Percentiles rank a stretch among this genome's conserved stretches.
Evolutionary conservation across 2,329 filamentous ascomycete species (phyloP).

Genomic region (Aspergillus sp.): DNA sequence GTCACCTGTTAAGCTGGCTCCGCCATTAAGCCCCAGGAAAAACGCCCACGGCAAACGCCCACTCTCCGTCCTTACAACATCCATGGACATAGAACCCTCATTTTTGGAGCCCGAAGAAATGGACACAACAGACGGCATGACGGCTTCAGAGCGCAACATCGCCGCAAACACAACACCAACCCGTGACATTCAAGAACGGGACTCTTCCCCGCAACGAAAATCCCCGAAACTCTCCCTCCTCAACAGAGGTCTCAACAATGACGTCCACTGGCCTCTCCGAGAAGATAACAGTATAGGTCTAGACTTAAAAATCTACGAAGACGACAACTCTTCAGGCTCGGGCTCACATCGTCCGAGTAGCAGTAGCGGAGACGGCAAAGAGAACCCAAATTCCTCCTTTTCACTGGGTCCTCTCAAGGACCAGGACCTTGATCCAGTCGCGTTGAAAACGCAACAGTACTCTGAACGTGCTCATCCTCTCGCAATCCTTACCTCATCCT

Average conservation of each 20-base stretch:
- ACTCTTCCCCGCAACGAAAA: slow-evolving; percentile 31
- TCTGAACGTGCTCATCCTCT: background rate
- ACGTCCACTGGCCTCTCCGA: slow-evolving; percentile 12
- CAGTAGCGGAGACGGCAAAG: slow-evolving; percentile 20
- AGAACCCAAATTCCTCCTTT: slow-evolving; percentile 20
- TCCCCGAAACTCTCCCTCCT: slow-evolving; percentile 34
- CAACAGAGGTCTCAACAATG: slow-evolving; percentile 19
- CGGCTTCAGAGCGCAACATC: slow-evolving; percentile 43
- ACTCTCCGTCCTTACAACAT: slow-evolving; percentile 40
- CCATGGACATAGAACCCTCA: slow-evolving; percentile 21
- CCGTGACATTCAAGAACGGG: slow-evolving; percentile 12
- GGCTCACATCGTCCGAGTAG: slow-evolving; percentile 18
- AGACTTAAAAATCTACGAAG: slow-evolving; percentile 35
- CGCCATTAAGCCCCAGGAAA: slow-evolving; percentile 36
- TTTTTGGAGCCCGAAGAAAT: slow-evolving; percentile 29
- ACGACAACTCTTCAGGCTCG: slow-evolving; percentile 18
- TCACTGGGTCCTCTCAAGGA: slow-evolving; percentile 14
- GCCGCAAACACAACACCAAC: slow-evolving; percentile 30
- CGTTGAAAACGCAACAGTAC: background rate
- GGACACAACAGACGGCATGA: slow-evolving; percentile 27
- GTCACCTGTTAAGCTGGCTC: slow-evolving; percentile 33
- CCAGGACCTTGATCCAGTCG: slow-evolving; percentile 5
- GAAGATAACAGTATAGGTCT: slow-evolving; percentile 21
- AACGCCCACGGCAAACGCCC: slow-evolving; percentile 43
- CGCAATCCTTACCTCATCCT: slow-evolving; percentile 1